These are phyloP conservation scores for Candida nemodendra DNA, from an alignment of 805 yeast species.

Conservation along the genomic window DNA sequence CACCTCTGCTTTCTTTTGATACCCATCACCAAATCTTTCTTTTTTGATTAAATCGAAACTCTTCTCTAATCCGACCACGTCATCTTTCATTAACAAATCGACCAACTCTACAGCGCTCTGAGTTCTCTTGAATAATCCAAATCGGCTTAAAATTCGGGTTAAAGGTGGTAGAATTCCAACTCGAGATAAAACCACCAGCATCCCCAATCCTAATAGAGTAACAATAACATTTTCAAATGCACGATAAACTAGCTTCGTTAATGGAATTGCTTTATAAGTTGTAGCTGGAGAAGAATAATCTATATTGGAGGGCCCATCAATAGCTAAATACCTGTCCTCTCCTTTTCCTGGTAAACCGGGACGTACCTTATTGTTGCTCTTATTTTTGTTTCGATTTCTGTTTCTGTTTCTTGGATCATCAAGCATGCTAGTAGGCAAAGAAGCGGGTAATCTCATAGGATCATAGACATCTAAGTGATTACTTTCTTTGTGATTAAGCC, in stretches of 20 bases:
- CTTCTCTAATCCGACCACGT: conserved; percentile 26
- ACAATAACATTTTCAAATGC: conserved; percentile 51
- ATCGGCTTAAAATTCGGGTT: conserved; percentile 27
- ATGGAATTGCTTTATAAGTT: conserved; percentile 19
- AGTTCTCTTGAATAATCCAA: conserved; percentile 35
- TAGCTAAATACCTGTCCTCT: conserved; percentile 12
- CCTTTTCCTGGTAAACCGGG: conserved; percentile 13
- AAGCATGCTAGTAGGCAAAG: conserved; percentile 23
- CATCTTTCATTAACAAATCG: conserved; percentile 30
- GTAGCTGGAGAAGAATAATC: conserved; percentile 16
- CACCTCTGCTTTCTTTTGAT: conserved; percentile 10
- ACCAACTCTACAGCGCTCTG: conserved; percentile 36
- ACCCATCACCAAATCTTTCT: conserved; percentile 20
- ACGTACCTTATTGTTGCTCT: conserved; percentile 3
- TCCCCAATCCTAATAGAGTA: conserved; percentile 36
- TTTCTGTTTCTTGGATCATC: conserved; percentile 13
- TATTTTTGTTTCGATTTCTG: conserved; percentile 3
- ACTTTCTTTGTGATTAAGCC: conserved; percentile 1
- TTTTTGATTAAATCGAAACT: conserved; percentile 25
- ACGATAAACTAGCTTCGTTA: conserved; percentile 24
- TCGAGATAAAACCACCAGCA: conserved; percentile 38
- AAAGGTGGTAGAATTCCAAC: conserved; percentile 37
- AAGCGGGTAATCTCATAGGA: conserved; percentile 23
- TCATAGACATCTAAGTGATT: conserved; percentile 19
- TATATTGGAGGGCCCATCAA: conserved; percentile 19